These are phyloP conservation scores for Cutaneotrichosporon spelunceum DNA, from an alignment of 1,284 basidiomycete genomes.

Conservation along the genomic window DNA sequence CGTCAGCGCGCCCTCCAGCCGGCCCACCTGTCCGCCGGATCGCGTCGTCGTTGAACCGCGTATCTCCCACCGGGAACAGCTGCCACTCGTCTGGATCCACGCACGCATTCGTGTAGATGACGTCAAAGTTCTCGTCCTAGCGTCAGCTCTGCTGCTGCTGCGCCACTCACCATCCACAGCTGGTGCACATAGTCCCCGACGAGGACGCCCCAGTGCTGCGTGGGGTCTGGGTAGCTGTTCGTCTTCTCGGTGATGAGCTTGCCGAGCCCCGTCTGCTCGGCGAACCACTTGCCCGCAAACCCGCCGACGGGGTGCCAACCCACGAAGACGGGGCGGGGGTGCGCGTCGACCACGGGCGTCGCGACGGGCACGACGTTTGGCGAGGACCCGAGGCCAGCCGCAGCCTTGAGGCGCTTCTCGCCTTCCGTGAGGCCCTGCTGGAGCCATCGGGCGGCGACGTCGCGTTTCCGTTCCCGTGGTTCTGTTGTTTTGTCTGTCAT, in stretches of 20 bases:
- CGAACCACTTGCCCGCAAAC: constrained; percentile 23
- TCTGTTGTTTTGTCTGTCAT: background rate
- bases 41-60: constrained; percentile 25
- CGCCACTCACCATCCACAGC: constrained; percentile 25
- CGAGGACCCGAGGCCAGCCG: constrained; percentile 15
- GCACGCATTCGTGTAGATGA: constrained; percentile 23
- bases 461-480: constrained; percentile 19
- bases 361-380: constrained; percentile 20
- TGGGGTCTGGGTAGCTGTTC: constrained; percentile 25
- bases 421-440: constrained; percentile 12
- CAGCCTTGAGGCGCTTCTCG: constrained; percentile 14
- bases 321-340: constrained; percentile 12
- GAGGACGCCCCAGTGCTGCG: constrained; percentile 25
- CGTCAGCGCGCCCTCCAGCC: constrained; percentile 2
- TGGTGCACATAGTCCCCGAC: constrained; percentile 24
- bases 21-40: constrained; percentile 16
- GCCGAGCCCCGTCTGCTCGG: constrained; percentile 17
- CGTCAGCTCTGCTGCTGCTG: constrained; percentile 6
- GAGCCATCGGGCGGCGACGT: constrained; percentile 15
- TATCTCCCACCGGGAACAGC: constrained; percentile 16
- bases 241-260: constrained; percentile 24
- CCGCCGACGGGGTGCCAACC: constrained; percentile 25
- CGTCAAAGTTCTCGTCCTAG: constrained; percentile 25
- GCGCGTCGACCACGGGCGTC: background rate
- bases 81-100: constrained; percentile 19